These are phyloP conservation scores for Vitellaria paradoxa DNA, from an alignment of 179 eudicot genomes.

Conservation along the genomic window DNA sequence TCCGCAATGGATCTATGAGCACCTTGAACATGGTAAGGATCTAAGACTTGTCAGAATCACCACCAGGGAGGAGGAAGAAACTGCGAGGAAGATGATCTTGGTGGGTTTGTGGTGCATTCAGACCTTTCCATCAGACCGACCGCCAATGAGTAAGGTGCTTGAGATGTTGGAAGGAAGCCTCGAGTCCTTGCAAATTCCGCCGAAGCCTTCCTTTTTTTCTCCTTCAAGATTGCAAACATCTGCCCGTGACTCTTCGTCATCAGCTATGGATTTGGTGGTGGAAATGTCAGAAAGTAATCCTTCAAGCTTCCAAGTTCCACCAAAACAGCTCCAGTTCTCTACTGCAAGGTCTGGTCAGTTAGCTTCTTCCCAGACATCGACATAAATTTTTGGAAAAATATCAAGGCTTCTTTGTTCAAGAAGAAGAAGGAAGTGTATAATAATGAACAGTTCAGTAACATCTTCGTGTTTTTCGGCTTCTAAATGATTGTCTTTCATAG, in stretches of 20 bases:
- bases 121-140: conserved; percentile 8
- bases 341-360: not conserved
- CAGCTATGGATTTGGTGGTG: not conserved
- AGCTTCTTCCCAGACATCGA: too few relatives aligned
- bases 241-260: not conserved
- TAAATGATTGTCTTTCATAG: too few relatives aligned
- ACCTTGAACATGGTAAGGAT: conserved; percentile 19
- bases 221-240: not conserved
- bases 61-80: conserved; percentile 17
- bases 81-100: conserved; percentile 26
- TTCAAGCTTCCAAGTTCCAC: not conserved
- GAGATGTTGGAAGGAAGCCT: conserved; percentile 3
- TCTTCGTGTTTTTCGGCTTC: too few relatives aligned
- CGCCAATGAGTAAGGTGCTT: conserved; percentile 9
- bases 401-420: too few relatives aligned
- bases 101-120: conserved; percentile 41
- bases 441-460: too few relatives aligned
- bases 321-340: not conserved
- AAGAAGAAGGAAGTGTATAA: too few relatives aligned
- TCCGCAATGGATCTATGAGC: conserved; percentile 35
- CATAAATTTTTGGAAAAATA: too few relatives aligned
- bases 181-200: not conserved
- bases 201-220: not conserved
- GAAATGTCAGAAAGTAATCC: not conserved
- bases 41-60: not conserved